Percentiles rank a stretch among this genome's conserved stretches.
phyloP scores from a whole-genome alignment of 306 rosid genomes.

The Castanea mollissima region DNA sequence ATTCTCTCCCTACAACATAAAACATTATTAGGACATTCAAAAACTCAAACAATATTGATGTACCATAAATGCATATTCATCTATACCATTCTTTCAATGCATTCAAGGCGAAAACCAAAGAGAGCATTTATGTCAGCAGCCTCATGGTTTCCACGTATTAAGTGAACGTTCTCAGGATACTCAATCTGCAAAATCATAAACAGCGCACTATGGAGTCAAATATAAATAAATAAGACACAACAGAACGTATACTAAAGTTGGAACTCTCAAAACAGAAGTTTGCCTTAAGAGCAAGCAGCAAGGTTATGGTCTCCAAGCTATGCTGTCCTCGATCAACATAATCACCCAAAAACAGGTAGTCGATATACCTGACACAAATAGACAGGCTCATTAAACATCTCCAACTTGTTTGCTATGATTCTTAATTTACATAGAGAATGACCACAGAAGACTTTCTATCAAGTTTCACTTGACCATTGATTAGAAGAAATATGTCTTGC shows the following conservation, averaged over 20 bases:
- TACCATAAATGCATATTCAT: slow-evolving; percentile 21
- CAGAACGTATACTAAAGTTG: slow-evolving; percentile 17
- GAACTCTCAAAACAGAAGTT: slow-evolving; percentile 26
- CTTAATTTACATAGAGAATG: slow-evolving; percentile 14
- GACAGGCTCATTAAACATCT: slow-evolving; percentile 24
- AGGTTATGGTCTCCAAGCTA: slow-evolving; percentile 97
- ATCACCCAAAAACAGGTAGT: slow-evolving; percentile 98
- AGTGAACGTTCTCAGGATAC: slow-evolving; percentile 93
- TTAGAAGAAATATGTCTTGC: slow-evolving; percentile 17
- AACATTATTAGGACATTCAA: slow-evolving; percentile 27
- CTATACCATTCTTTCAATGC: slow-evolving; percentile 98
- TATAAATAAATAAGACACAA: slow-evolving; percentile 18
- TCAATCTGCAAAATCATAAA: slow-evolving; percentile 74
- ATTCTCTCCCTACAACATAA: slow-evolving; percentile 79
- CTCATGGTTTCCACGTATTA: slow-evolving; percentile 99
- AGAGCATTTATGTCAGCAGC: slow-evolving; percentile 99
- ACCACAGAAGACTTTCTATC: slow-evolving; percentile 3
- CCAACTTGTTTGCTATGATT: not conserved
- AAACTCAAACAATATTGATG: slow-evolving; percentile 20
- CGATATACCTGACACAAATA: slow-evolving; percentile 72
- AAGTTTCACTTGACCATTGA: slow-evolving; percentile 17
- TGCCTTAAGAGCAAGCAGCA: slow-evolving; percentile 98
- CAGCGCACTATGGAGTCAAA: slow-evolving; percentile 18
- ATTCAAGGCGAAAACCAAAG: slow-evolving; percentile 98
- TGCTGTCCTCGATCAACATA: slow-evolving; percentile 99